Percentiles rank a stretch among this genome's conserved stretches.
These are phyloP conservation scores for Cinchona pubescens DNA, from an alignment of 257 asterid genomes.

Conservation along the genomic window DNA sequence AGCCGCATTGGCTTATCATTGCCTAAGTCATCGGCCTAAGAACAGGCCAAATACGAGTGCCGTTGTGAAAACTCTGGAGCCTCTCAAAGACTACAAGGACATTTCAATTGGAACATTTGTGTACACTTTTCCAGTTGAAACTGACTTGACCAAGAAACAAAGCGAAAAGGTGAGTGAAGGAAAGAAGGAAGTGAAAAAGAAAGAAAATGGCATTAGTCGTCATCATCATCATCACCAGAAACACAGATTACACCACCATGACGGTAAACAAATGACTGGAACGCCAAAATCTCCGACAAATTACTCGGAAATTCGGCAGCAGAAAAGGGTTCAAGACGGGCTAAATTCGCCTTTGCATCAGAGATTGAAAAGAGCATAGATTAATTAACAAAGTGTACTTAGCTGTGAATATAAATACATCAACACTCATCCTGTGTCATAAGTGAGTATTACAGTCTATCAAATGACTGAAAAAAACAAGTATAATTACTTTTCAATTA, in stretches of 20 bases:
- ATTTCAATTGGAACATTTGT: constrained; percentile 55
- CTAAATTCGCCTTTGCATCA: constrained; percentile 36
- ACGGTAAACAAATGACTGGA: constrained; percentile 10
- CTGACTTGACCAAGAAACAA: constrained; percentile 14
- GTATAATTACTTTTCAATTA: too few relatives aligned
- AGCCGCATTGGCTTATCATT: constrained; percentile 63
- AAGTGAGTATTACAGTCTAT: too few relatives aligned
- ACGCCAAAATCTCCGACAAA: constrained; percentile 39
- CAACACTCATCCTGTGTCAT: neutral
- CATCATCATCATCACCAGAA: constrained; percentile 32
- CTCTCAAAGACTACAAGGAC: constrained; percentile 47
- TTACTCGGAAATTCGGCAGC: constrained; percentile 33
- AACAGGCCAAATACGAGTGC: constrained; percentile 59
- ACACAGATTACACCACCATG: constrained; percentile 38
- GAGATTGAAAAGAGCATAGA: constrained; percentile 28
- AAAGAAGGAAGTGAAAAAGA: constrained; percentile 20
- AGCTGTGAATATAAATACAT: constrained; percentile 18
- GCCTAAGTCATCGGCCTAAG: constrained; percentile 77
- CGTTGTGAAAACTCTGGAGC: constrained; percentile 50
- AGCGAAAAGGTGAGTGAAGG: constrained; percentile 13
- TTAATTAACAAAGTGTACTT: neutral
- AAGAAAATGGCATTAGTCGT: constrained; percentile 23
- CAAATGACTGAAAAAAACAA: too few relatives aligned
- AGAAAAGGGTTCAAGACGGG: constrained; percentile 21
- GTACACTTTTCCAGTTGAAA: constrained; percentile 42